A percentile compares a stretch with the other conserved stretches of the same genome.
These are phyloP conservation scores for Sphaerostilbella broomeana DNA, from an alignment of 2,329 filamentous ascomycete genomes.

Conservation along the genomic window DNA sequence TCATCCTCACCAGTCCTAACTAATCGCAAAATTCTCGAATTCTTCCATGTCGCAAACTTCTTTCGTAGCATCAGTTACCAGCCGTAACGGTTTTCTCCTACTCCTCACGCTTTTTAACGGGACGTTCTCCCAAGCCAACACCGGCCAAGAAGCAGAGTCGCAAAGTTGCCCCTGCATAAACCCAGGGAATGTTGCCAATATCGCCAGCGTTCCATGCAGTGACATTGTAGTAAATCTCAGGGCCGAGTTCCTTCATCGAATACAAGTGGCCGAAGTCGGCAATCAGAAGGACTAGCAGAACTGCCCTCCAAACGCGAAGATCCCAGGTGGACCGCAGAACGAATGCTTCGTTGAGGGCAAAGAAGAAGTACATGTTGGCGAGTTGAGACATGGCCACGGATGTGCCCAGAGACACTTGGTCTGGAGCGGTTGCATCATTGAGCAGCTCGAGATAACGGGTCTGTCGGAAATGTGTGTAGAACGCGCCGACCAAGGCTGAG, in stretches of 20 bases:
- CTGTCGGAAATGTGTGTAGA: slow-evolving; percentile 44
- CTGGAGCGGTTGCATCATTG: slow-evolving; percentile 41
- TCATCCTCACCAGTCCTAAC: background rate
- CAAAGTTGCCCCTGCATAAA: slow-evolving; percentile 58
- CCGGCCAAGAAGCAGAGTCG: slow-evolving; percentile 53
- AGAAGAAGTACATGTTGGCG: slow-evolving; percentile 70
- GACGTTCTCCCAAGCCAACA: slow-evolving; percentile 40
- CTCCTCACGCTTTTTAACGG: slow-evolving; percentile 16
- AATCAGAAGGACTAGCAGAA: slow-evolving; percentile 61
- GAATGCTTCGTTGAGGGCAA: slow-evolving; percentile 69
- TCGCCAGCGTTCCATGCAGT: slow-evolving; percentile 60
- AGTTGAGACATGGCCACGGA: slow-evolving; percentile 66
- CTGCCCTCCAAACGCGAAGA: slow-evolving; percentile 60
- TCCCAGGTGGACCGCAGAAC: slow-evolving; percentile 65
- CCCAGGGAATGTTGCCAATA: slow-evolving; percentile 63
- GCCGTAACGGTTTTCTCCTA: background rate
- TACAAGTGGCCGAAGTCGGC: slow-evolving; percentile 74
- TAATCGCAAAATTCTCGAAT: no score
- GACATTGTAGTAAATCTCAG: slow-evolving; percentile 56
- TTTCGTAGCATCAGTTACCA: no score
- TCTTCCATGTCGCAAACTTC: no score
- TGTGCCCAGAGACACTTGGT: slow-evolving; percentile 49
- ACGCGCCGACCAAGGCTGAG: slow-evolving; percentile 47
- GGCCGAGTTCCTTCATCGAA: slow-evolving; percentile 54
- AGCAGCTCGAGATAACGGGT: slow-evolving; percentile 58